A percentile compares a stretch with the other conserved stretches of the same genome.
These are phyloP conservation scores for Candida khao-thaluensis DNA, from an alignment of 805 yeast species.

Conservation along the genomic window DNA sequence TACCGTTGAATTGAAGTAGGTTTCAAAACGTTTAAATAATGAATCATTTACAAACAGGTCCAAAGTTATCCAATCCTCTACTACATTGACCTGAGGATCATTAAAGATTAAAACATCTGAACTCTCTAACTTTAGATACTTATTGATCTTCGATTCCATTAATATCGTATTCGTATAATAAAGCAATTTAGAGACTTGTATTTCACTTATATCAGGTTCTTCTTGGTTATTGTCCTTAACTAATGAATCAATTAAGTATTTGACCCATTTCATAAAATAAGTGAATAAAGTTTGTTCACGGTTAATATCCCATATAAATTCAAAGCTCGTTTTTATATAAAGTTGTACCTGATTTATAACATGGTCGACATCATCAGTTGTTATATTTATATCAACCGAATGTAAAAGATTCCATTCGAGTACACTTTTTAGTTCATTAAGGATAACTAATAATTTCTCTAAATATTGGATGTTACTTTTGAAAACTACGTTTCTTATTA, in stretches of 20 bases:
- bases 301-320: constrained; percentile 42
- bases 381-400: constrained; percentile 11
- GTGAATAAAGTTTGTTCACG: constrained; percentile 47
- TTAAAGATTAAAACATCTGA: constrained; percentile 4
- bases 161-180: constrained; percentile 24
- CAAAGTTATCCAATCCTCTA: background rate
- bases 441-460: constrained; percentile 52
- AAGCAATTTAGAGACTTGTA: constrained; percentile 23
- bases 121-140: constrained; percentile 17
- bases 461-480: constrained; percentile 52
- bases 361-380: constrained; percentile 5
- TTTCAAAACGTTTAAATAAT: constrained; percentile 9
- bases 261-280: constrained; percentile 46
- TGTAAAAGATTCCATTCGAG: constrained; percentile 31
- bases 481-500: constrained; percentile 45
- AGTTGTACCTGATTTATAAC: constrained; percentile 17
- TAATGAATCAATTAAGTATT: constrained; percentile 35
- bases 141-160: constrained; percentile 19
- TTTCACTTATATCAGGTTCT: constrained; percentile 22
- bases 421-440: constrained; percentile 43
- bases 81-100: background rate
- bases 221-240: constrained; percentile 30
- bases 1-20: constrained; percentile 10
- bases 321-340: constrained; percentile 34
- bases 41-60: background rate